Conservation (phyloP, 2,329 filamentous ascomycete species). For the Xylaria multiplex region DNA sequence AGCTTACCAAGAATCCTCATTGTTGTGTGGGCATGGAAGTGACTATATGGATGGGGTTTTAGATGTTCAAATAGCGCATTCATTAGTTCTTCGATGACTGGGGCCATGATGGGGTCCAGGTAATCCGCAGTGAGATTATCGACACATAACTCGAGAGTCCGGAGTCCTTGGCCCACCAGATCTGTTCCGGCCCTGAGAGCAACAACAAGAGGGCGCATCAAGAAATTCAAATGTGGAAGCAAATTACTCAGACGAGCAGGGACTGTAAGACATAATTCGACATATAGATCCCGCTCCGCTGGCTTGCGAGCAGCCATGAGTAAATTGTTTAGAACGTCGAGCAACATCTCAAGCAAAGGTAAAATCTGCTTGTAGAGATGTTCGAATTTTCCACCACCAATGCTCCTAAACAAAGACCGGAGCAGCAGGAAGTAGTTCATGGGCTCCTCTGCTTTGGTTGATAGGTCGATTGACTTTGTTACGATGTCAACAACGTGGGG, state of each 20-base stretch:
- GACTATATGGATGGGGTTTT: constrained; percentile 91
- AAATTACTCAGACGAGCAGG: constrained; percentile 94
- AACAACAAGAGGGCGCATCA: constrained; percentile 98
- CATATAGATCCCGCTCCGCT: constrained; percentile 91
- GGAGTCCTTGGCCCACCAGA: constrained; percentile 90
- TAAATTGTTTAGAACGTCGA: constrained; percentile 96
- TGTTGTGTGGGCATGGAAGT: constrained; percentile 97
- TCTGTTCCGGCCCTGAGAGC: constrained; percentile 91
- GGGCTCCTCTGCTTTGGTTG: constrained; percentile 93
- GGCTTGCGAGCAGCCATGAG: constrained; percentile 90
- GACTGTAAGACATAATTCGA: constrained; percentile 95
- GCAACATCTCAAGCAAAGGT: constrained; percentile 93
- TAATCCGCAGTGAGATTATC: constrained; percentile 99
- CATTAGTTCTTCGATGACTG: constrained; percentile 98
- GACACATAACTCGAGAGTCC: constrained; percentile 95
- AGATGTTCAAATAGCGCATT: constrained; percentile 96
- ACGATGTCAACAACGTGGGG: constrained; percentile 98
- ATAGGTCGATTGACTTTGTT: constrained; percentile 95
- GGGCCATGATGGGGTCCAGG: constrained; percentile 97
- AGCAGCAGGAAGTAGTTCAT: constrained; percentile 98
- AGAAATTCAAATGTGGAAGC: constrained; percentile 90
- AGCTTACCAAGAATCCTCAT: constrained; percentile 98
- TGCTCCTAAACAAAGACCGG: constrained; percentile 92
- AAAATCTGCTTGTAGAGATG: constrained; percentile 98
- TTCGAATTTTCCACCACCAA: constrained; percentile 96